Evolutionary conservation across 148 eudicot genomes (phyloP).

Genomic region (Dysphania ambrosioides): DNA sequence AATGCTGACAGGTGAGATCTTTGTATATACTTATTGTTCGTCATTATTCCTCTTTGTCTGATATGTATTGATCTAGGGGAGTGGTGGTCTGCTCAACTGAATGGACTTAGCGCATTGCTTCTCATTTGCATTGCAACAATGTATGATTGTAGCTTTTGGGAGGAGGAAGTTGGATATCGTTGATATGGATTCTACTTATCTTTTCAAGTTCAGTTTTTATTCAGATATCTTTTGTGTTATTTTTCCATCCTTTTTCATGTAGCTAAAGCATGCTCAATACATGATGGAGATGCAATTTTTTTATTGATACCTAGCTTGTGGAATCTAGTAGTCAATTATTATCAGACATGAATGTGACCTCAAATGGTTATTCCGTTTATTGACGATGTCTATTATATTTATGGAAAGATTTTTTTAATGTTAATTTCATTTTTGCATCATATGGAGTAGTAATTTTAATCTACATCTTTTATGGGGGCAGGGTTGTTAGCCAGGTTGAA

Average conservation of each 20-base stretch:
- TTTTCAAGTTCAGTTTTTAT: not conserved
- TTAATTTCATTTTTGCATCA: not conserved
- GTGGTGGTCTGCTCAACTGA: not conserved
- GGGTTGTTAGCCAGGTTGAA: slow-evolving; percentile 98
- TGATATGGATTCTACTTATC: not conserved
- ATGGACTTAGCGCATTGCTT: not conserved
- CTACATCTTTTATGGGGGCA: slow-evolving; percentile 32
- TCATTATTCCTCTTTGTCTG: not conserved
- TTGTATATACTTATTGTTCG: slow-evolving; percentile 1
- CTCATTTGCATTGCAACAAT: not conserved
- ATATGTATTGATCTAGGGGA: not conserved
- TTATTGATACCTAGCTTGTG: not conserved
- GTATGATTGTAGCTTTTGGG: not conserved
- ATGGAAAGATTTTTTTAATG: not conserved
- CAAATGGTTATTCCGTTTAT: not conserved
- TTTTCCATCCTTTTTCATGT: not conserved
- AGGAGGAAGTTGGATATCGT: not conserved
- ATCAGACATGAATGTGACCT: not conserved
- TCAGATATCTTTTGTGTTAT: not conserved
- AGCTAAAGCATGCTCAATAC: not conserved
- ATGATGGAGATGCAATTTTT: not conserved
- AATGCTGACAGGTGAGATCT: slow-evolving; percentile 92
- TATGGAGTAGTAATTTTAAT: slow-evolving; percentile 2
- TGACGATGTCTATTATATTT: not conserved
- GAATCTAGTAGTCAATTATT: not conserved